Evolutionary conservation across 164 flowering plant species (phyloP).

Genomic region (Vitis rupestris): DNA sequence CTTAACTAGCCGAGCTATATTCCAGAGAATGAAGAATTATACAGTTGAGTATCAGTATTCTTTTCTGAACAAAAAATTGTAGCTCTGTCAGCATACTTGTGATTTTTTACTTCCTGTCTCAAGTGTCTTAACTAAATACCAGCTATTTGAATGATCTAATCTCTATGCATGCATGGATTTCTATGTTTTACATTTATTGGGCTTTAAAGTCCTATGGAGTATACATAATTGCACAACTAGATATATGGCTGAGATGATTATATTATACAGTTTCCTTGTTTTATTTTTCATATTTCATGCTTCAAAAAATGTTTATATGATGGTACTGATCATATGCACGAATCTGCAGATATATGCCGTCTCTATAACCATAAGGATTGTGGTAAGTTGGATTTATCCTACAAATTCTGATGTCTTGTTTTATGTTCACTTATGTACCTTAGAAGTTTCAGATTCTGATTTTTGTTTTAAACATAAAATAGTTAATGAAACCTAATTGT

Average conservation of each 20-base stretch:
- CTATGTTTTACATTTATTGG: no score
- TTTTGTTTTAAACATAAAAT: neutral
- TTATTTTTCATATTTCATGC: neutral
- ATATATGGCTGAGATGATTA: no score
- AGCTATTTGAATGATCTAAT: no score
- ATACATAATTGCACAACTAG: no score
- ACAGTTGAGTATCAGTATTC: conserved; percentile 46
- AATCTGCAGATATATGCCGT: conserved; percentile 86
- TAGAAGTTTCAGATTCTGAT: neutral
- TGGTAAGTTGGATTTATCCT: conserved; percentile 52
- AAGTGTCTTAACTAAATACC: no score
- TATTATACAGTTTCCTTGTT: neutral
- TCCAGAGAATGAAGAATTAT: conserved; percentile 93
- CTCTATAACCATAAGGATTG: conserved; percentile 89
- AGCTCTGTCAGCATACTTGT: no score
- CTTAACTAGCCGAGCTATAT: conserved; percentile 85
- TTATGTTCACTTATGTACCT: neutral
- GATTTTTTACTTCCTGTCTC: no score
- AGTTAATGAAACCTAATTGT: neutral
- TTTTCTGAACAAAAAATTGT: conserved; percentile 6
- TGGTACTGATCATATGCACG: conserved; percentile 9
- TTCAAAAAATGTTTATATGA: neutral
- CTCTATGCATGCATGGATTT: no score
- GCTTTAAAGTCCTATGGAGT: no score
- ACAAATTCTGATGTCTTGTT: neutral